Conservation (phyloP, 495 filamentous ascomycete genomes). For the Penicillium ochrochloron region DNA sequence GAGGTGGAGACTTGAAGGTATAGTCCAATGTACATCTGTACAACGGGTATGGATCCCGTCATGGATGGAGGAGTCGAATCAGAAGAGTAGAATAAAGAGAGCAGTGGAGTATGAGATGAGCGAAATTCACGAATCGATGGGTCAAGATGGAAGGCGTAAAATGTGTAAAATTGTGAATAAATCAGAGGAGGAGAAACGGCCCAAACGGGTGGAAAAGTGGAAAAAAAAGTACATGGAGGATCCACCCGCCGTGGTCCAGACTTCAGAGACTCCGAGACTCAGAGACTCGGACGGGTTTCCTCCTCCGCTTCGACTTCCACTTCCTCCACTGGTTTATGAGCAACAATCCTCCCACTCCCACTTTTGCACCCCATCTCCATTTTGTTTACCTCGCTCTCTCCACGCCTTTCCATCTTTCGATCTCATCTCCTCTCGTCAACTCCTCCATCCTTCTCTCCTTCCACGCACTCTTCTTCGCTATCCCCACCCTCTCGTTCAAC, state of each 20-base stretch:
- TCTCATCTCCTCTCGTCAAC: too few species aligned
- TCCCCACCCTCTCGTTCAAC: background rate
- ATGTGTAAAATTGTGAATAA: background rate
- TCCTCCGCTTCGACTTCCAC: background rate
- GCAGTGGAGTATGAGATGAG: constrained; percentile 4
- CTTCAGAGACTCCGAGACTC: background rate
- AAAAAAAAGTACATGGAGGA: background rate
- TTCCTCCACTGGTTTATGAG: background rate
- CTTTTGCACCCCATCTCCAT: background rate
- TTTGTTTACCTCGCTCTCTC: constrained; percentile 8
- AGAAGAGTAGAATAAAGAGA: too few species aligned
- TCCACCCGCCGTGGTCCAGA: background rate
- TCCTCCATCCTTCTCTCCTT: background rate
- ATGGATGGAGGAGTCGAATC: background rate
- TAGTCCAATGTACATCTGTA: background rate
- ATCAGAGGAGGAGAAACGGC: background rate
- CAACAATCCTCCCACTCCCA: background rate
- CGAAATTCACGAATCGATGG: background rate
- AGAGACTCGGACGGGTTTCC: background rate
- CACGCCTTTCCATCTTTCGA: background rate
- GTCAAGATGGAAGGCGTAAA: background rate
- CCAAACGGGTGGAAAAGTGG: background rate
- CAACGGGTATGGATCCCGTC: constrained; percentile 20
- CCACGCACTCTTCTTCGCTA: constrained; percentile 3
- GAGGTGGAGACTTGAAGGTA: constrained; percentile 19